Evolutionary conservation across 306 rosid species (phyloP), one percentile per base, ranked within the genome.

Genomic region (Alnus rubra): DNA sequence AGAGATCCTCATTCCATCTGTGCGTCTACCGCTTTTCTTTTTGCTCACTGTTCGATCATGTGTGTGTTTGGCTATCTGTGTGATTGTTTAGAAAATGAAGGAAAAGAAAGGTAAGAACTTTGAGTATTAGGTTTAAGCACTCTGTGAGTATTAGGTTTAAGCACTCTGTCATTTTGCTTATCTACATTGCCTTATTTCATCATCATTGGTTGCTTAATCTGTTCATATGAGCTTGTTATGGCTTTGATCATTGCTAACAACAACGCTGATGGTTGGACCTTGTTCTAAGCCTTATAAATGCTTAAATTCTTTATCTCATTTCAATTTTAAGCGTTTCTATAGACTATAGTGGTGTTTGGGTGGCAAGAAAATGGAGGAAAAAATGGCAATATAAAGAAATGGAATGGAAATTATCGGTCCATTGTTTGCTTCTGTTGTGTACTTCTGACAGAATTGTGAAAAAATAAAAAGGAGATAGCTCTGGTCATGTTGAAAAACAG

Each of bases 71-170:
- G 62, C 35, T 2, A 13, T 44, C 70, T 71, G 44, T 71, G 62
- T 59, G 72, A 49, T 60, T 59, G 54, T 28, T 58, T 63, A 79
- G 73, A 60, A 49, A 78, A 48, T 45, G 19, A 4, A 69, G 44
- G 69, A 44, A 78, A 44, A 44, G 4, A 48, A 16, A 39, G 18
- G 14, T 18, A 42, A n/a, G 42, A 13, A 74, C 37, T 4, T 19
- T 74, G 52, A 56, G 44, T 23, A 9, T 56, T 58, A 13, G 50
- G 78, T 59, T 9, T 45, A 16, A 75, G 69, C 44, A 64, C 48
- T 35, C 37, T 4, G n/a, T 74, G 52, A 56, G 44, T 23, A 9
- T 56, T 58, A 13, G 50, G 78, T 59, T 9, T 45, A 16, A 75
- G 69, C 44, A 64, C 48, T 35, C 19, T 14, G 44, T 42, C 10